Evolutionary conservation across 108 stramenopile genomes (phyloP), one percentile per base, ranked within the genome.

Genomic region (Cyclotella cryptica): DNA sequence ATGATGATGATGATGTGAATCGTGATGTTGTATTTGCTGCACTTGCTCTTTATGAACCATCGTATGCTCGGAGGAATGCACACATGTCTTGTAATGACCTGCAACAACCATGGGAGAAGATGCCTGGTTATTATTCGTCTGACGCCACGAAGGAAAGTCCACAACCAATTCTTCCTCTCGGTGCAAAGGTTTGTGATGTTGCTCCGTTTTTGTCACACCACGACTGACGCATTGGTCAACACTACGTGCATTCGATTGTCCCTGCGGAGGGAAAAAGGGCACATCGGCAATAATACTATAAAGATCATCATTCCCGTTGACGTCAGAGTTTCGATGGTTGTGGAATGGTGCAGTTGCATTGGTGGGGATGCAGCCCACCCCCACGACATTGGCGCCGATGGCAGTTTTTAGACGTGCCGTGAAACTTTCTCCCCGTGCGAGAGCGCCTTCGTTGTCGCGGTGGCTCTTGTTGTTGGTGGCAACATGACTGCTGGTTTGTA

Each of bases 81-180:
- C n/a, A n/a, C n/a, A n/a, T n/a, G n/a, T n/a, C n/a, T n/a, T n/a
- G 8, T 17, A 3, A 51, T 17, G 19, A 3, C 3, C 8, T 51
- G 49, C 1, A 19, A 8, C 49, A 51, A 19, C 49, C 3, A 19
- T 7, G 6, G 35, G 6, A 6, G 35, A 35, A 35, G 35, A 2
- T 35, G 35, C 6, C 4, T 35, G 35, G 35, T 57, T 57, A 21
- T 57, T 57, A 49, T 18, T 39, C 43, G 14, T 45, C 41, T 57
- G 41, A 24, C 45, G 45, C 18, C 46, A 35, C 28, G 53, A 44
- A 43, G 71, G 74, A 52, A 75, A 75, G 10, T 75, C 74, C 12
- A 64, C 64, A 19, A 75, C 18, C 52, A 75, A 64, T 42, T 75
- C 63, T 44, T 75, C 65, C 26, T 65, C 55, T 15, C 61, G 51